Evolutionary conservation across 2,329 filamentous ascomycete species (phyloP), one percentile per base, ranked within the genome.

Genomic region (Septoria petroselini): DNA sequence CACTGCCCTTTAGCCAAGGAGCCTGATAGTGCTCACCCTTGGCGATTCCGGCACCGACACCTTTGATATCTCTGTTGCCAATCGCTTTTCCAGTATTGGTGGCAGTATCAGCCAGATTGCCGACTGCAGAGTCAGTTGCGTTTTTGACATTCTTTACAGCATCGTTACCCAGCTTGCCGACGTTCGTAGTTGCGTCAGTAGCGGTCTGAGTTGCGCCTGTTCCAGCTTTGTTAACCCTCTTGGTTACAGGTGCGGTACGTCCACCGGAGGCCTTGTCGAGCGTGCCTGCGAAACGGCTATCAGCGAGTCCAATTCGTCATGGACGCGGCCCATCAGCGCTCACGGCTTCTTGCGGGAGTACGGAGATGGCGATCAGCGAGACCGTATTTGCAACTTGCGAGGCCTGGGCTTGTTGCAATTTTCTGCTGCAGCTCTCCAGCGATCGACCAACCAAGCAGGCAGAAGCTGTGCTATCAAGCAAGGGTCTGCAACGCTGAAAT

Each of bases 201-300:
- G 68, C 64, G 3, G 67, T 66, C 54, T 68, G 69, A 0, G 70
- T 63, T 0, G 63, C 62, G 25, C 64, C 65, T 4, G 67, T 68
- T 0, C 63, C 64, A 2, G 66, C 65, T 40, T 65, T 62, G 18
- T 65, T 60, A 34, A 65, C 64, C 27, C 64, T 65, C 33, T 66
- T 63, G 12, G 70, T 61, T 4, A 66, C 61, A 25, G 60, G 57
- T 8, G 55, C 58, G 4, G 62, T 52, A 8, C 52, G 53, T 4
- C 58, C 59, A 19, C 66, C 66, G 2, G 67, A 61, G 6, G 64
- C 58, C 62, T 67, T 59, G 65, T 71, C 50, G 62, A 65, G 35
- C 58, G 50, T 37, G 55, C 62, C 65, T 66, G 53, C 18, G 29
- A 41, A 25, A 19, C 8, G 25, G 21, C 21, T 9, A 52, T 53